phyloP scores from a whole-genome alignment of 1,284 basidiomycete genomes.

The Baeospora myosura region DNA sequence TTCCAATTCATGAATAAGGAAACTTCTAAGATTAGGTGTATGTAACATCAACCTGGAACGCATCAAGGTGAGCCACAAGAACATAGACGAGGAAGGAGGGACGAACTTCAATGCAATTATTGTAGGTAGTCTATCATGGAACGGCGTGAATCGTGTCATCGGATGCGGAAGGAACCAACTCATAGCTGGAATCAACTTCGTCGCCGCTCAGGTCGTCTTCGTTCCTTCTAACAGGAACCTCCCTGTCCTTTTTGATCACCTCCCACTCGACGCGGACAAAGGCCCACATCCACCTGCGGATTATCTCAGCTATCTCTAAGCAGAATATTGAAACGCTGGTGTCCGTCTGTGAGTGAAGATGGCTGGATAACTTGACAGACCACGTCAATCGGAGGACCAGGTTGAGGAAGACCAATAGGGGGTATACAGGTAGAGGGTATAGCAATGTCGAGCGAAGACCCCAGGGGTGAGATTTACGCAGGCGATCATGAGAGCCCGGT shows the following conservation, averaged over 20 bases:
- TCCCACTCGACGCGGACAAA: constrained; percentile 97
- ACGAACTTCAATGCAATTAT: too few relatives aligned
- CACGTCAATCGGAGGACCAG: constrained; percentile 90
- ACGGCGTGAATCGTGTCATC: neutral
- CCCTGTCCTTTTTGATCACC: constrained; percentile 49
- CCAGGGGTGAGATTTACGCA: constrained; percentile 41
- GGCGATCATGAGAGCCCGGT: constrained; percentile 13
- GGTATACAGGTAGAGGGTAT: constrained; percentile 82
- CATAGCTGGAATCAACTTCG: constrained; percentile 16
- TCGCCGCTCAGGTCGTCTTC: constrained; percentile 10
- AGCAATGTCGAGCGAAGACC: constrained; percentile 70
- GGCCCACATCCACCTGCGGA: constrained; percentile 94
- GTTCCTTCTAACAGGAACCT: constrained; percentile 10
- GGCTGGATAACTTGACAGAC: constrained; percentile 86
- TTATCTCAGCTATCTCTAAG: constrained; percentile 86
- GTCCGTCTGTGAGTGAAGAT: constrained; percentile 79
- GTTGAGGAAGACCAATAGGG: constrained; percentile 78
- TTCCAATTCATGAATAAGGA: too few relatives aligned
- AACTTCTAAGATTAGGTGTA: too few relatives aligned
- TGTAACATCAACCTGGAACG: too few relatives aligned
- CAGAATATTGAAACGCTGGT: constrained; percentile 83
- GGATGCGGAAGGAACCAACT: neutral
- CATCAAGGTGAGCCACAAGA: too few relatives aligned
- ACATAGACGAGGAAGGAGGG: too few relatives aligned
- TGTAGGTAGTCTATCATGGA: neutral